Evolutionary conservation across 371 early-diverging fungal genomes (phyloP), one percentile per base, ranked within the genome.

Genomic region (Mitosporidium daphniae): DNA sequence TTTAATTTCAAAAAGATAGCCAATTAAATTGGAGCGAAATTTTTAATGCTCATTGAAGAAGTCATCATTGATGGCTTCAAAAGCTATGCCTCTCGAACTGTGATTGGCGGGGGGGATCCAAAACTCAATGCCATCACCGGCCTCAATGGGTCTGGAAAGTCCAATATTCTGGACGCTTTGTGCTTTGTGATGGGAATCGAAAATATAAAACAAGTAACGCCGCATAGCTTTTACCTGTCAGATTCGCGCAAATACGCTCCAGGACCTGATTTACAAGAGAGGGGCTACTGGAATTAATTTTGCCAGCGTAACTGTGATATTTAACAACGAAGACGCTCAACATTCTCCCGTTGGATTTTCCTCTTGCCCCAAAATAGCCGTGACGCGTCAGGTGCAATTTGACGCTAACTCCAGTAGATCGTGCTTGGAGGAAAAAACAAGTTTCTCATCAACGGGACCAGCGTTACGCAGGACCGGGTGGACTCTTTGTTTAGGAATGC

Each of bases 71-170:
- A 17, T 21, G 32, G 32, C 4, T 31, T 33, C 14, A 30, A 33
- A 24, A 17, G 18, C 0, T 91, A 89, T 42, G 78, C 82, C 1
- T 59, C 70, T 6, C 59, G 84, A 23, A 82, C 82, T 1, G 70
- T 73, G 29, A 78, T 86, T 27, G 57, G 64, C 9, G 74, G 73
- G 13, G 86, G 82, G 78, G 82, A 80, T 45, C 61, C 69, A 2
- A 61, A 73, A 32, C 95, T 94, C 47, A 98, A 84, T 40, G 93
- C 94, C 14, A 89, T 98, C 35, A 97, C 97, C 2, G 99, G 99
- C 17, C 54, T 95, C 18, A 98, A 98, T 42, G 99, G 99, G 12
- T 72, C 82, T 3, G 99, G 99, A 20, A 98, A 98, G 43, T 84
- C 84, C 10, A 97, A 97, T 49, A 71, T 99, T 26, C 51, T 99